These are phyloP conservation scores for Oidiodendron maius DNA, from an alignment of 495 filamentous ascomycete genomes.

Conservation along the genomic window DNA sequence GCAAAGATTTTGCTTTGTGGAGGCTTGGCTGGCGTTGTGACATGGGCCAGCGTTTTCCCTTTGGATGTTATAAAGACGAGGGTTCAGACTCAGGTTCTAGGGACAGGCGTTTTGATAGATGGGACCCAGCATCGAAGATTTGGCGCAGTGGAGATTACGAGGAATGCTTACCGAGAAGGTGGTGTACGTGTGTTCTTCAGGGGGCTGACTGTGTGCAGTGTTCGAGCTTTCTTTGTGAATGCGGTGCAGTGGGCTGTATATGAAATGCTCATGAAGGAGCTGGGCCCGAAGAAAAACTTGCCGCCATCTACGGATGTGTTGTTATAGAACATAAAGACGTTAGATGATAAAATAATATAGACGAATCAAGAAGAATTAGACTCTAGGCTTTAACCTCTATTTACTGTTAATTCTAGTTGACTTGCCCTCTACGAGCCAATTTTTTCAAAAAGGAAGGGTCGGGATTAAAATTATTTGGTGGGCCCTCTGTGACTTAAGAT, in stretches of 20 bases:
- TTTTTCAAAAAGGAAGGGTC: no score
- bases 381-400: no score
- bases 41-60: constrained; percentile 83
- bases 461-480: no score
- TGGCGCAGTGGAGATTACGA: constrained; percentile 56
- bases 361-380: no score
- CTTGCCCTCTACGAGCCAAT: no score
- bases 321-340: background rate
- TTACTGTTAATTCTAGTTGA: no score
- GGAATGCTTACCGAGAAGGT: constrained; percentile 54
- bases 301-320: background rate
- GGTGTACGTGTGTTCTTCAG: constrained; percentile 68
- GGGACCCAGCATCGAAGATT: constrained; percentile 24
- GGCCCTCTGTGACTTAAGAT: no score
- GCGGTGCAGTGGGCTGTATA: constrained; percentile 78
- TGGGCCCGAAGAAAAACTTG: constrained; percentile 21
- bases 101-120: constrained; percentile 20
- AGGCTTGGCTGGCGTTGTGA: constrained; percentile 76
- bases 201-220: constrained; percentile 71
- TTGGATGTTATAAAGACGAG: constrained; percentile 86
- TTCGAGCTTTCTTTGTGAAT: constrained; percentile 82
- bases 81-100: constrained; percentile 60
- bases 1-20: constrained; percentile 71
- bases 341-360: no score
- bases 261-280: constrained; percentile 68